A percentile compares a stretch with the other conserved stretches of the same genome.
Evolutionary conservation across 371 early-diverging fungal genomes (phyloP).

Genomic region (Mortierella sp.): DNA sequence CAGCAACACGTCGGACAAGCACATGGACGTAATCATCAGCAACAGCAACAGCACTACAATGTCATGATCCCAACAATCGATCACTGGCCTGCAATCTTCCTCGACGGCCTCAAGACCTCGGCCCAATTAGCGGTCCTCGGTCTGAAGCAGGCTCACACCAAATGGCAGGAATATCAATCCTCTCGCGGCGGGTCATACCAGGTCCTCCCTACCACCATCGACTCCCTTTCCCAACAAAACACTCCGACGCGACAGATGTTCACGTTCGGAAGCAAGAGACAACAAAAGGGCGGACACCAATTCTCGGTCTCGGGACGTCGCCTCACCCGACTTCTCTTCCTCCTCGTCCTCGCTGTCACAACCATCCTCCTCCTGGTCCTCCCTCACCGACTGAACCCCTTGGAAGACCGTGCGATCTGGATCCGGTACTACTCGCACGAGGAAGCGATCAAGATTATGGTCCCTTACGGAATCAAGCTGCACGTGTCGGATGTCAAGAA

Average conservation of each 20-base stretch:
- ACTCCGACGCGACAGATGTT: neutral
- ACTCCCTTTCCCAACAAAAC: neutral
- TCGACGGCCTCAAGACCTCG: neutral
- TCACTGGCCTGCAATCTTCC: conserved; percentile 20
- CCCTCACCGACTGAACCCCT: conserved; percentile 10
- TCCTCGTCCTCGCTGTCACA: neutral
- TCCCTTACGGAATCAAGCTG: conserved; percentile 13
- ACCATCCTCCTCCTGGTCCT: conserved; percentile 1
- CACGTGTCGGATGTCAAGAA: conserved; percentile 38
- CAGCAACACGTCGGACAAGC: conserved; percentile 12
- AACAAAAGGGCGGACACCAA: neutral
- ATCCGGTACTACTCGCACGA: conserved; percentile 33
- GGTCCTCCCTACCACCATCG: neutral
- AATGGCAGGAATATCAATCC: neutral
- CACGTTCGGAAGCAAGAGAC: conserved; percentile 13
- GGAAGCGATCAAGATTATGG: conserved; percentile 24
- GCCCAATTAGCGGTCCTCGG: neutral
- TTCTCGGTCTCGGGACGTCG: conserved; percentile 5
- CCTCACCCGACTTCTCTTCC: neutral
- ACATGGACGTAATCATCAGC: neutral
- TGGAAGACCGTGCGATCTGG: conserved; percentile 33
- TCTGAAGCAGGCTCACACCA: neutral
- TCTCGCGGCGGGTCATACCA: neutral
- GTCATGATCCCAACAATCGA: conserved; percentile 21
- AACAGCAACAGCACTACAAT: conserved; percentile 15